Conservation (phyloP, 2,329 filamentous ascomycete species). For the Aureobasidium sp. region DNA sequence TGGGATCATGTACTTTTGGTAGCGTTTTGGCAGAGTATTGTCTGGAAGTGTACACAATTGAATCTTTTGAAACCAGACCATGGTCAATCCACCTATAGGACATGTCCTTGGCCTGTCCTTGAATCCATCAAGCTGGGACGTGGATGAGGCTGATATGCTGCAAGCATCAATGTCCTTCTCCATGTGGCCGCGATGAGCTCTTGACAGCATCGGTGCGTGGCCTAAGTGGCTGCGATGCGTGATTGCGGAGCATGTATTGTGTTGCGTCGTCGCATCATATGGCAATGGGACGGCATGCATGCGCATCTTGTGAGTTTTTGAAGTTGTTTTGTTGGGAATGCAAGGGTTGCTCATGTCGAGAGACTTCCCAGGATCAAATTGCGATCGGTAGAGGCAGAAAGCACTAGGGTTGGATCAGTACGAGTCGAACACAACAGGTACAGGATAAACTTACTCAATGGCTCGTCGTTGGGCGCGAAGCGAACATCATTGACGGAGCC, state of each 20-base stretch:
- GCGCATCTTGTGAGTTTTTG: neutral
- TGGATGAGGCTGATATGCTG: neutral
- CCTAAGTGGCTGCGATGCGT: neutral
- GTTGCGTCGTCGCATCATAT: neutral
- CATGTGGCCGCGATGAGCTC: neutral
- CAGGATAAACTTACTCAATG: conserved; percentile 63
- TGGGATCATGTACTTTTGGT: conserved; percentile 10
- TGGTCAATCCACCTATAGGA: neutral
- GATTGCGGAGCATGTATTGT: neutral
- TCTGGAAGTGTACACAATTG: conserved; percentile 1
- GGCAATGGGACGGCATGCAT: neutral
- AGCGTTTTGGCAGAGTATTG: conserved; percentile 1
- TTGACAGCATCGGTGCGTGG: neutral
- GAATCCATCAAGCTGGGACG: neutral
- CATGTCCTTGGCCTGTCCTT: neutral
- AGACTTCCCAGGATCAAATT: conserved; percentile 28
- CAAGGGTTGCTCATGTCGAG: conserved; percentile 1
- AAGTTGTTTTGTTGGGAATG: neutral
- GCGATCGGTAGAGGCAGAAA: conserved; percentile 31
- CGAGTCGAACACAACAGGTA: neutral
- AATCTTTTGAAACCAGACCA: neutral
- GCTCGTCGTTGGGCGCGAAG: conserved; percentile 77
- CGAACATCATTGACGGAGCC: conserved; percentile 92
- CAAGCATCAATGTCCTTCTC: neutral
- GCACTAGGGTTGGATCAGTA: conserved; percentile 17